Evolutionary conservation across 1,139 yeast species (phyloP).

Genomic region (Meyerozyma elateridarum): DNA sequence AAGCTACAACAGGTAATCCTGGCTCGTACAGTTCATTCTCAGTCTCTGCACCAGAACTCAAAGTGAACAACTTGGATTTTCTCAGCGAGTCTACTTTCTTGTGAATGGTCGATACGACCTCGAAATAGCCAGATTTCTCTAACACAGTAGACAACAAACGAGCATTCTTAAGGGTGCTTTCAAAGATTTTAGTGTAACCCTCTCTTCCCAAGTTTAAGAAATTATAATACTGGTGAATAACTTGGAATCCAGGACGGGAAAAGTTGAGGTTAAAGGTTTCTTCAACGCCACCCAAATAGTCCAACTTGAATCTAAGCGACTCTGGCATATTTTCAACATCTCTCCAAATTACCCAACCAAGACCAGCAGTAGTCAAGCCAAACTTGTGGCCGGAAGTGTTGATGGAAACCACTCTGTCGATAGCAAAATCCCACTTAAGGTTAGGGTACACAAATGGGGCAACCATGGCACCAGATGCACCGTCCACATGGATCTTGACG

Average conservation of each 20-base stretch:
- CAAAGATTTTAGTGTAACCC: slow-evolving; percentile 65
- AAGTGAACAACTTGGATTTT: slow-evolving; percentile 18
- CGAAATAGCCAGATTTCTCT: slow-evolving; percentile 64
- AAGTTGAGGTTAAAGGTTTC: slow-evolving; percentile 84
- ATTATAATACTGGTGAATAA: slow-evolving; percentile 81
- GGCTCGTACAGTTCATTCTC: slow-evolving; percentile 49
- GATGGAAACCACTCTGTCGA: slow-evolving; percentile 75
- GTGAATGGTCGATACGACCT: slow-evolving; percentile 75
- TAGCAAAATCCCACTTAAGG: slow-evolving; percentile 75
- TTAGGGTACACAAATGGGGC: slow-evolving; percentile 81
- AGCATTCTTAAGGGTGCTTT: slow-evolving; percentile 62
- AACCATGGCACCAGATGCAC: slow-evolving; percentile 86
- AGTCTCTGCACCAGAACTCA: slow-evolving; percentile 16
- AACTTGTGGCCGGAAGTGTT: slow-evolving; percentile 95
- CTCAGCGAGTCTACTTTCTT: slow-evolving; percentile 30
- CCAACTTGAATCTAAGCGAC: slow-evolving; percentile 68
- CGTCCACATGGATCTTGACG: slow-evolving; percentile 87
- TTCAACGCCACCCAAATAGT: slow-evolving; percentile 85
- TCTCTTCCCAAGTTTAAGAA: slow-evolving; percentile 64
- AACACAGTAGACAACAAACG: slow-evolving; percentile 61
- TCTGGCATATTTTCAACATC: slow-evolving; percentile 61
- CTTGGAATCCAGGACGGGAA: slow-evolving; percentile 91
- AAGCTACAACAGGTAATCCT: slow-evolving; percentile 89
- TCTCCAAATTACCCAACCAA: slow-evolving; percentile 91
- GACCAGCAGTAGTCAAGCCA: slow-evolving; percentile 85